phyloP scores from a whole-genome alignment of 164 flowering plant species.

The Berberis vulgaris region DNA sequence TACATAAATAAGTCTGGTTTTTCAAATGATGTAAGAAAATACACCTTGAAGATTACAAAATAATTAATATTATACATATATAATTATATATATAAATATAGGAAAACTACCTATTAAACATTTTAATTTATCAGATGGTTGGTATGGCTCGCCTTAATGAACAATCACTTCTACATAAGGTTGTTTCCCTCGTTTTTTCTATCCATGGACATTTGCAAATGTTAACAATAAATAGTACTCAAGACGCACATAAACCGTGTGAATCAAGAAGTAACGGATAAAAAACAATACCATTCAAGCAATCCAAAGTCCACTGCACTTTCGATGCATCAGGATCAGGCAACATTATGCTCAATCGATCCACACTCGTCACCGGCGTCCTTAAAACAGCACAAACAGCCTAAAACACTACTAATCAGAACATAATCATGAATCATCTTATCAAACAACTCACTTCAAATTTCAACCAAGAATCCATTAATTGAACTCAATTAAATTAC shows the following conservation, averaged over 20 bases:
- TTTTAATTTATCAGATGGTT: no score
- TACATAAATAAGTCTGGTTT: no score
- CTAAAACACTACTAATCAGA: slow-evolving; percentile 24
- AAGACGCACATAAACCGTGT: not conserved
- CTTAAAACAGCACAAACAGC: slow-evolving; percentile 87
- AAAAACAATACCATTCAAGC: slow-evolving; percentile 44
- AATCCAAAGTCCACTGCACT: slow-evolving; percentile 72
- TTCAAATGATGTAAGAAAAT: no score
- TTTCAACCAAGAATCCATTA: not conserved
- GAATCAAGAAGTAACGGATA: not conserved
- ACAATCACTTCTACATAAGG: no score
- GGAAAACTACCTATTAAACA: no score
- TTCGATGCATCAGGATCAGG: slow-evolving; percentile 71
- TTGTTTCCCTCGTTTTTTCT: no score
- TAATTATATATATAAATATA: no score
- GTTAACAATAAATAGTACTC: no score
- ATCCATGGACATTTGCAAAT: no score
- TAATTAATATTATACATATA: no score
- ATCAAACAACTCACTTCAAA: not conserved
- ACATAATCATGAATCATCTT: not conserved
- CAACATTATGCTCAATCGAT: slow-evolving; percentile 46
- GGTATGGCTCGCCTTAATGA: no score
- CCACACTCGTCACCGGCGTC: slow-evolving; percentile 67
- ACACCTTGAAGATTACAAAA: no score
- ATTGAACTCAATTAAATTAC: slow-evolving; percentile 19